phyloP scores from a whole-genome alignment of 2,329 filamentous ascomycete species.

The Graphium sp. region DNA sequence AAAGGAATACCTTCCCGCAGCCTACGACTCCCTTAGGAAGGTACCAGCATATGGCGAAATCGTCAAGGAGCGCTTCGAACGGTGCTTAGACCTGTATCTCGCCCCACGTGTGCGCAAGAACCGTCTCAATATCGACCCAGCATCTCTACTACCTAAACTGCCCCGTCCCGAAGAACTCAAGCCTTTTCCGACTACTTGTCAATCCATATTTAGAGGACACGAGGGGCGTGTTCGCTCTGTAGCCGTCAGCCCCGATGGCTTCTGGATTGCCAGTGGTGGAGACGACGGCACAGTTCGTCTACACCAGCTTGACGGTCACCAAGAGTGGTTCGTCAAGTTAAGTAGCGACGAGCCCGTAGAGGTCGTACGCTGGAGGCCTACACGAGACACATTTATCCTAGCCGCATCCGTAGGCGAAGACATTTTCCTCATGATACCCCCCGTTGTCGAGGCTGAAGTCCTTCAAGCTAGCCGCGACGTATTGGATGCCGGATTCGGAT shows the following conservation, averaged over 20 bases:
- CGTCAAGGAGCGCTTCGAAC: constrained; percentile 90
- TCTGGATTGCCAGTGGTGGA: constrained; percentile 79
- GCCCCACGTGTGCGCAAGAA: constrained; percentile 85
- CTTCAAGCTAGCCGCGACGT: constrained; percentile 60
- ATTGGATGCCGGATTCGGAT: constrained; percentile 82
- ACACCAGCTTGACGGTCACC: constrained; percentile 81
- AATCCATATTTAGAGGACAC: constrained; percentile 77
- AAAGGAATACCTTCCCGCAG: constrained; percentile 70
- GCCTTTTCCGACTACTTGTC: constrained; percentile 83
- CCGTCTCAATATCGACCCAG: constrained; percentile 91
- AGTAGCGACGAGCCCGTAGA: constrained; percentile 68
- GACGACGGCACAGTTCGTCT: constrained; percentile 86
- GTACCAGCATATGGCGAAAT: constrained; percentile 84
- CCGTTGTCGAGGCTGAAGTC: constrained; percentile 54
- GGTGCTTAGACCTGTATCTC: constrained; percentile 88
- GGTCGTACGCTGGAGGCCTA: constrained; percentile 77
- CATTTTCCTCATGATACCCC: constrained; percentile 69
- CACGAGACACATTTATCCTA: constrained; percentile 63
- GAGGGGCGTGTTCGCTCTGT: constrained; percentile 75
- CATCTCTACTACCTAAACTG: constrained; percentile 79
- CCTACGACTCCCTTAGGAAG: constrained; percentile 70
- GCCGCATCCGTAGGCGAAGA: constrained; percentile 74
- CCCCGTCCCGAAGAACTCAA: constrained; percentile 86
- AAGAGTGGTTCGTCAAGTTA: constrained; percentile 72
- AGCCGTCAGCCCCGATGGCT: constrained; percentile 68